phyloP scores from a whole-genome alignment of 2,329 filamentous ascomycete species.

The Calonectria leucothoes region DNA sequence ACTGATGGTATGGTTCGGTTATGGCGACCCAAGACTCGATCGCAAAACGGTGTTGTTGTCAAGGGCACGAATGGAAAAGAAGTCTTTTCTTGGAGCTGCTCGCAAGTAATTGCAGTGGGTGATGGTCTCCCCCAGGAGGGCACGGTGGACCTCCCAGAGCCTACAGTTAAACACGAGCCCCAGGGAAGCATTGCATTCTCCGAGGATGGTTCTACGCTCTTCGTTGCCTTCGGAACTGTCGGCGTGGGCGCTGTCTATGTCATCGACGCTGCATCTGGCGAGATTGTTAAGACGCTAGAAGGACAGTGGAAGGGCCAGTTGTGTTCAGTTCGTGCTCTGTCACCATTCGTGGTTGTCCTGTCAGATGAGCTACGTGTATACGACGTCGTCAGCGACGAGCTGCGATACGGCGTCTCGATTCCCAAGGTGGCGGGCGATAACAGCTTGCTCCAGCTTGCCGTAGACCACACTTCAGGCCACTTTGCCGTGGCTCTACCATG shows the following conservation, averaged over 20 bases:
- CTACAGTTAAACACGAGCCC: constrained; percentile 45
- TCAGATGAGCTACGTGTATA: constrained; percentile 82
- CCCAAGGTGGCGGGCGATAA: constrained; percentile 53
- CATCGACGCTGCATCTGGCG: constrained; percentile 78
- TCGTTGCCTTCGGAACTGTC: constrained; percentile 68
- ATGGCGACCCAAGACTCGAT: constrained; percentile 81
- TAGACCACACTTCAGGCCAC: constrained; percentile 72
- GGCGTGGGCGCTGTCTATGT: constrained; percentile 76
- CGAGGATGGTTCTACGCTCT: constrained; percentile 86
- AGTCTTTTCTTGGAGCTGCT: constrained; percentile 80
- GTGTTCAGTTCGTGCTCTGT: constrained; percentile 77
- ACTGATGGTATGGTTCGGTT: constrained; percentile 81
- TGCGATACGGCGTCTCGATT: constrained; percentile 74
- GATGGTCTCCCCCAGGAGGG: constrained; percentile 58
- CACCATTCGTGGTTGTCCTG: constrained; percentile 79
- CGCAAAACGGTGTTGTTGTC: constrained; percentile 74
- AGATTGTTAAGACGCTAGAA: constrained; percentile 73
- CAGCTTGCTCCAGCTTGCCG: constrained; percentile 74
- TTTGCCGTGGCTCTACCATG: constrained; percentile 72
- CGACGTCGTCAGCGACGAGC: constrained; percentile 83
- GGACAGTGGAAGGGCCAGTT: constrained; percentile 75
- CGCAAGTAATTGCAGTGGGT: constrained; percentile 66
- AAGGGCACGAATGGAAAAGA: constrained; percentile 68
- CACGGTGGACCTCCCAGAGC: constrained; percentile 42
- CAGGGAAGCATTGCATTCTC: constrained; percentile 82